Evolutionary conservation across 202 grass and related monocot genomes (phyloP).

Genomic region (Setaria italica): DNA sequence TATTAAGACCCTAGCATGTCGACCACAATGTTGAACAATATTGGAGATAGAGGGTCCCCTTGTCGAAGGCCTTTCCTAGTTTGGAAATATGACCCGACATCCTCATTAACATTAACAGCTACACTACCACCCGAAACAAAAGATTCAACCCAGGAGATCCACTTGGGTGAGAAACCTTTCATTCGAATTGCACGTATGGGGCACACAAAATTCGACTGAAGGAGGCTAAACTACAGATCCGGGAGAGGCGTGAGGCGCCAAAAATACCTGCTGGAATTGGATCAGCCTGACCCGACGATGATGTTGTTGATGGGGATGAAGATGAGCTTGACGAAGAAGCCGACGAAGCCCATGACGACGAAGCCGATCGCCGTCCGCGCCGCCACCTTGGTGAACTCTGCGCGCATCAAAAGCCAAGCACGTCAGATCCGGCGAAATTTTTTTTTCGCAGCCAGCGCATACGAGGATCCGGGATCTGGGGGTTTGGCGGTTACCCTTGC

Average conservation of each 20-base stretch:
- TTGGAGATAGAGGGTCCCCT: too few species aligned
- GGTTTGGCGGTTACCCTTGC: constrained; percentile 55
- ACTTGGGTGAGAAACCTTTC: too few species aligned
- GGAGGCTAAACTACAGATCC: background rate
- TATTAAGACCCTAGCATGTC: too few species aligned
- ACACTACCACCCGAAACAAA: too few species aligned
- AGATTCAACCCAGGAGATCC: too few species aligned
- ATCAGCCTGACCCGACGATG: constrained; percentile 91
- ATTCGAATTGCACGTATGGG: background rate
- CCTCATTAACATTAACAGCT: too few species aligned
- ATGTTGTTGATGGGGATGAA: constrained; percentile 99
- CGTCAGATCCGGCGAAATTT: constrained; percentile 49
- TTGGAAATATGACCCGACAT: too few species aligned
- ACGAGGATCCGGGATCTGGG: constrained; percentile 1
- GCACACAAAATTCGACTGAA: background rate
- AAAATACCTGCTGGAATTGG: constrained; percentile 37
- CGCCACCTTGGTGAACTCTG: constrained; percentile 95
- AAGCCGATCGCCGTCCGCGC: constrained; percentile 86
- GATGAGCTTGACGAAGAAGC: constrained; percentile 97
- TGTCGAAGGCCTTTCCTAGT: too few species aligned
- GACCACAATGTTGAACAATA: too few species aligned
- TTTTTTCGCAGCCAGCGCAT: too few species aligned
- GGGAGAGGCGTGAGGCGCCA: too few species aligned
- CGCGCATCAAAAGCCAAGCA: background rate
- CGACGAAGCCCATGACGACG: constrained; percentile 98